phyloP scores from a whole-genome alignment of 176 grass and related monocot species.

The Hyparrhenia diplandra region DNA sequence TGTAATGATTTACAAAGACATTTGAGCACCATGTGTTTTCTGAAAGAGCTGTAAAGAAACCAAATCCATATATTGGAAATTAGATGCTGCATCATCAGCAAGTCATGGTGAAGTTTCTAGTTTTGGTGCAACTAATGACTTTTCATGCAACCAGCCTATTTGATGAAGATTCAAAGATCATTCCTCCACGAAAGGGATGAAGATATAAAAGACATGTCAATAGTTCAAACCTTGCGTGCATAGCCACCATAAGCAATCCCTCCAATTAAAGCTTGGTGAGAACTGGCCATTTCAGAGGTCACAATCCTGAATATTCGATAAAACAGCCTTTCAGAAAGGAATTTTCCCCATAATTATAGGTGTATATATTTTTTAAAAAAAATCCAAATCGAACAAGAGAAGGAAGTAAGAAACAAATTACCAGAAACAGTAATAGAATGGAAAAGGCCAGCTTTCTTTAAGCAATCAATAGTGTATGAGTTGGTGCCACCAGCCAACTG shows the following conservation, averaged over 20 bases:
- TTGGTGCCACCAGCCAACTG: conserved; percentile 91
- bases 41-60: neutral
- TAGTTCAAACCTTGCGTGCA: conserved; percentile 77
- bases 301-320: conserved; percentile 1
- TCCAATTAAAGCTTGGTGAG: conserved; percentile 59
- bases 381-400: neutral
- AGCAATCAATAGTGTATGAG: conserved; percentile 61
- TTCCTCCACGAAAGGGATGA: neutral
- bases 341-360: neutral
- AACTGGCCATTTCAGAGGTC: neutral
- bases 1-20: neutral
- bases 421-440: conserved; percentile 35
- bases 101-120: neutral
- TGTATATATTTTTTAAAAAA: neutral
- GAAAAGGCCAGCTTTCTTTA: conserved; percentile 79
- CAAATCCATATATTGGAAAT: neutral
- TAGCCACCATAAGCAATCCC: conserved; percentile 96
- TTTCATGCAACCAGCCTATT: neutral
- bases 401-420: conserved; percentile 12
- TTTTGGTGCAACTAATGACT: neutral
- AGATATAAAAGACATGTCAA: neutral
- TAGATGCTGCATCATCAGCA: neutral
- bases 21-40: neutral
- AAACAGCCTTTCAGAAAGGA: neutral
- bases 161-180: neutral